Base-by-base conservation (phyloP, 2,329 filamentous ascomycete species). In the Aspergillus caelatus region DNA sequence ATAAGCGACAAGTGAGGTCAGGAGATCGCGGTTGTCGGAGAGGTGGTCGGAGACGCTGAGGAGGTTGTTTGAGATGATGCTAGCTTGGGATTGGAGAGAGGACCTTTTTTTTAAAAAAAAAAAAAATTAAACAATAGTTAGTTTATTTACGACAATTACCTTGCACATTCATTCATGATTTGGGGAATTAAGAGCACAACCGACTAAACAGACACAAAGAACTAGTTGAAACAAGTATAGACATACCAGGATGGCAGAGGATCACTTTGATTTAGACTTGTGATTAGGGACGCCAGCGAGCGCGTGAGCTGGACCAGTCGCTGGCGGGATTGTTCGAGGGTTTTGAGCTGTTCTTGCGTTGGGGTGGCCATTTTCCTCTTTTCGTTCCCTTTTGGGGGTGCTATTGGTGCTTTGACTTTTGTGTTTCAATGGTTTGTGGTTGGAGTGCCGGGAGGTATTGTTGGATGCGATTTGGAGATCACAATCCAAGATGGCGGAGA, bases 31-130 rank as follows among this genome's bases (percentile, higher is more conserved):
- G 71, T 94, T 86, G 60, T 89, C 85, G 66, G 83, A 83, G 54
- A 92, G 82, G 70, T 88, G 85, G 45, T 88, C 84, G 62, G 89
- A 86, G 64, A 94, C 83, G 28, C 86, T 87, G 65, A 85, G 81
- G 45, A 95, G 85, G 75, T 91, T 91, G 68, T 85, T 85, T 68
- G 89, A 88, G 58, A 93, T 85, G 74, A 93, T 91, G 67, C 85
- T 84, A 50, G 89, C 85, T 55, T 89, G 90, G n/a, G 87, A 86
- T 75, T 92, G 89, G 55, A 94, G 84, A 16, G 90, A 91, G 53
- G 87, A 84, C 72, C 91, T 93, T 36, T 57, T 30, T 55, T 39
- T 26, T 26, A n/a, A n/a, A n/a, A n/a, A n/a, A n/a, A n/a, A n/a
- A n/a, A n/a, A n/a, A n/a, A n/a, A 26, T 26, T 3, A 26, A 43